phyloP scores from a whole-genome alignment of 345 rosid species.

The Linum usitatissimum region DNA sequence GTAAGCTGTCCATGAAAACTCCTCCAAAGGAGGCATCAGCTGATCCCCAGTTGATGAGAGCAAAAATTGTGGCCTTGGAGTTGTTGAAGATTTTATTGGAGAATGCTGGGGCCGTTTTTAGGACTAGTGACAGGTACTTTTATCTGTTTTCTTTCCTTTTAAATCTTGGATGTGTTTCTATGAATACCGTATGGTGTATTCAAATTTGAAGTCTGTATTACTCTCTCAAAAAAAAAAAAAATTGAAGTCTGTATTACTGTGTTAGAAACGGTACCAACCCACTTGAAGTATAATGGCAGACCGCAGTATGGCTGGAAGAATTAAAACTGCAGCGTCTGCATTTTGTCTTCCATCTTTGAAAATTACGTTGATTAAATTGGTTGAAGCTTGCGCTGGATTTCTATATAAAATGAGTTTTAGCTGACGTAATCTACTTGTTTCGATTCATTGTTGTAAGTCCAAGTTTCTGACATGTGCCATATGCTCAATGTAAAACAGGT shows the following conservation, averaged over 20 bases:
- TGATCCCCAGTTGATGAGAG: conserved; percentile 93
- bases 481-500: conserved; percentile 46
- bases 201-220: no score
- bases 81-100: conserved; percentile 89
- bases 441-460: neutral
- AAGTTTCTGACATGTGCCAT: conserved; percentile 1
- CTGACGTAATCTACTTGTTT: neutral
- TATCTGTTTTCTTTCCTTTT: no score
- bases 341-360: neutral
- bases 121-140: conserved; percentile 96
- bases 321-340: neutral
- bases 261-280: neutral
- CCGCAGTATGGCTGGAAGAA: neutral
- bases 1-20: conserved; percentile 97
- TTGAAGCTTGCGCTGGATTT: neutral
- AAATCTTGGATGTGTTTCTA: neutral
- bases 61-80: conserved; percentile 95
- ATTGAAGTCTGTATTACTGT: neutral
- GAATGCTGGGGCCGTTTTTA: conserved; percentile 97
- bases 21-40: conserved; percentile 87
- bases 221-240: no score
- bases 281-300: neutral
- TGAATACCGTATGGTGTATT: neutral
- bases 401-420: neutral
- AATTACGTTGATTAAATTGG: no score